phyloP scores from a whole-genome alignment of 2,329 filamentous ascomycete species.

The Calonectria naviculata region DNA sequence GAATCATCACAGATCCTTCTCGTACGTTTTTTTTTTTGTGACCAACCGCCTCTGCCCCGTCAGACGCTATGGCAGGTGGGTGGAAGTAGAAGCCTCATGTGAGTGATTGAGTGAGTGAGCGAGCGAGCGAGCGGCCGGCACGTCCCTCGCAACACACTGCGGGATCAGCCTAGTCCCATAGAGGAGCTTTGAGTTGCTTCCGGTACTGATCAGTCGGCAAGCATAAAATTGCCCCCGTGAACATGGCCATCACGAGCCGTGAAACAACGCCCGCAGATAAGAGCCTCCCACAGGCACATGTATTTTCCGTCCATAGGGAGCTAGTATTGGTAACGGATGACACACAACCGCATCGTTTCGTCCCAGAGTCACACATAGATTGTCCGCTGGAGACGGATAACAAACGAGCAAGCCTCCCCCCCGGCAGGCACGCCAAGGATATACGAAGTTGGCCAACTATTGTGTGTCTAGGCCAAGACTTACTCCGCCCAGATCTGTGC shows the following conservation, averaged over 20 bases:
- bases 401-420: slow-evolving; percentile 1
- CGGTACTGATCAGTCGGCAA: neutral
- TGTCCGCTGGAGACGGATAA: neutral
- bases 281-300: neutral
- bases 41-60: neutral
- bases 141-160: neutral
- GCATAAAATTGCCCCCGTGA: neutral
- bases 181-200: neutral
- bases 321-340: slow-evolving; percentile 5
- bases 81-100: neutral
- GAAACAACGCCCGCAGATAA: slow-evolving; percentile 19
- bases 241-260: slow-evolving; percentile 7
- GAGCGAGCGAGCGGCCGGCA: neutral
- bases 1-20: neutral
- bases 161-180: neutral
- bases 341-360: slow-evolving; percentile 4
- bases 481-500: slow-evolving; percentile 20
- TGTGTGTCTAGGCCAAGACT: neutral
- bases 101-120: no score
- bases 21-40: neutral
- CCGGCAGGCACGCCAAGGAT: neutral
- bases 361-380: slow-evolving; percentile 18
- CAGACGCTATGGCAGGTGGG: neutral
- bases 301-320: slow-evolving; percentile 5
- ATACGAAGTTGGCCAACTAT: neutral